phyloP scores from a whole-genome alignment of 2,329 filamentous ascomycete genomes.

The Akanthomyces dipterigenus region DNA sequence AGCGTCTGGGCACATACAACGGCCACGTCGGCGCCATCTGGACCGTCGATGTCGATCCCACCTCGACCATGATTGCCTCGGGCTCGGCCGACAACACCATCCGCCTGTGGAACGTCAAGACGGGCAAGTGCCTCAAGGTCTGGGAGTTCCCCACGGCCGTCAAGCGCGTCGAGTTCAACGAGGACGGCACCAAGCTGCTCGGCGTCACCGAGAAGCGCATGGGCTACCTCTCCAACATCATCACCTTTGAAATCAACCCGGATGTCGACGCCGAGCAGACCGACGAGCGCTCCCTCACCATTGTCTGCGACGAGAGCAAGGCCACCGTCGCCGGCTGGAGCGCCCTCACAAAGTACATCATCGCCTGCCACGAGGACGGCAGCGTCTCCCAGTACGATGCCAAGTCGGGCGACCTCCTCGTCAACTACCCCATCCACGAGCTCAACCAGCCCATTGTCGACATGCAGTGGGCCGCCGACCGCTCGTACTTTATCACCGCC shows the following conservation, averaged over 20 bases:
- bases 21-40: conserved; percentile 97
- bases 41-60: conserved; percentile 95
- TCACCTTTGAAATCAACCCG: conserved; percentile 81
- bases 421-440: conserved; percentile 80
- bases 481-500: conserved; percentile 96
- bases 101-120: conserved; percentile 92
- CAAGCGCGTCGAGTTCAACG: conserved; percentile 95
- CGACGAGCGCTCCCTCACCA: conserved; percentile 75
- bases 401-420: conserved; percentile 79
- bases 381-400: conserved; percentile 85
- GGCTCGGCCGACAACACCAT: conserved; percentile 98
- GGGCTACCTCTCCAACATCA: conserved; percentile 90
- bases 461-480: conserved; percentile 88
- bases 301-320: conserved; percentile 93
- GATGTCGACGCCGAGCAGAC: conserved; percentile 78
- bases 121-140: conserved; percentile 86
- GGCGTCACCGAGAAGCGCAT: conserved; percentile 98
- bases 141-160: conserved; percentile 98
- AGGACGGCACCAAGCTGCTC: conserved; percentile 83
- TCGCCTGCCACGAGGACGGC: conserved; percentile 95
- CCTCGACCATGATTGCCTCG: conserved; percentile 83
- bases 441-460: conserved; percentile 78
- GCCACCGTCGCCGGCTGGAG: conserved; percentile 96
- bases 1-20: conserved; percentile 92
- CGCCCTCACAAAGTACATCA: conserved; percentile 91